These are phyloP conservation scores for Aotearoamyces nothofagi DNA, from an alignment of 2,329 filamentous ascomycete genomes.

Conservation along the genomic window DNA sequence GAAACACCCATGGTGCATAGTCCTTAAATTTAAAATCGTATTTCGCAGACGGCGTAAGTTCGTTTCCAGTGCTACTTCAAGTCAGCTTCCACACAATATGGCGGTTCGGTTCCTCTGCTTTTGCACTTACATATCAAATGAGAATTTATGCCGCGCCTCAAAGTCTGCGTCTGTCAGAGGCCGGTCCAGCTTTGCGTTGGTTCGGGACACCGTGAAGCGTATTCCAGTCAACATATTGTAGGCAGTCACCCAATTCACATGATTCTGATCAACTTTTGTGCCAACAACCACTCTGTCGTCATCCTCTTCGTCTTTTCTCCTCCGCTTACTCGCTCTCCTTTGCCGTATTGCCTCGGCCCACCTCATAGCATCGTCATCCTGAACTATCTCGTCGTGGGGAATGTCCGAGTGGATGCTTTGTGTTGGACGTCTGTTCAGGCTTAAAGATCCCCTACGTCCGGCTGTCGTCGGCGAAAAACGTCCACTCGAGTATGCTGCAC, in stretches of 20 bases:
- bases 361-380: slow-evolving; percentile 78
- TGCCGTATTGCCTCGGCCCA: slow-evolving; percentile 91
- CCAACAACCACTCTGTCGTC: slow-evolving; percentile 91
- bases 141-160: slow-evolving; percentile 89
- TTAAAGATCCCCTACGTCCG: slow-evolving; percentile 68
- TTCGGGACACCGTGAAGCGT: slow-evolving; percentile 87
- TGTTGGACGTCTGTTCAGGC: slow-evolving; percentile 64
- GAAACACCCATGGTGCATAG: slow-evolving; percentile 99
- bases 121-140: slow-evolving; percentile 81
- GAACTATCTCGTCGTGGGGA: slow-evolving; percentile 67
- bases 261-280: slow-evolving; percentile 93
- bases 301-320: slow-evolving; percentile 71
- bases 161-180: slow-evolving; percentile 86
- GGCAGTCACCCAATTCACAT: slow-evolving; percentile 93
- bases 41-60: slow-evolving; percentile 92
- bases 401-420: slow-evolving; percentile 75
- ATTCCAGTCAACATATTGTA: slow-evolving; percentile 99
- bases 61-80: slow-evolving; percentile 65
- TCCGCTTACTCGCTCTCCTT: slow-evolving; percentile 77
- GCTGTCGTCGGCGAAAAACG: slow-evolving; percentile 55
- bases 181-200: slow-evolving; percentile 91
- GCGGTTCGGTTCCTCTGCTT: too few relatives aligned
- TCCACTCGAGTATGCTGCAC: slow-evolving; percentile 52
- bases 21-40: slow-evolving; percentile 99
- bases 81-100: too few relatives aligned